phyloP scores from a whole-genome alignment of 2,329 filamentous ascomycete genomes.

The Verticillium nubilum region DNA sequence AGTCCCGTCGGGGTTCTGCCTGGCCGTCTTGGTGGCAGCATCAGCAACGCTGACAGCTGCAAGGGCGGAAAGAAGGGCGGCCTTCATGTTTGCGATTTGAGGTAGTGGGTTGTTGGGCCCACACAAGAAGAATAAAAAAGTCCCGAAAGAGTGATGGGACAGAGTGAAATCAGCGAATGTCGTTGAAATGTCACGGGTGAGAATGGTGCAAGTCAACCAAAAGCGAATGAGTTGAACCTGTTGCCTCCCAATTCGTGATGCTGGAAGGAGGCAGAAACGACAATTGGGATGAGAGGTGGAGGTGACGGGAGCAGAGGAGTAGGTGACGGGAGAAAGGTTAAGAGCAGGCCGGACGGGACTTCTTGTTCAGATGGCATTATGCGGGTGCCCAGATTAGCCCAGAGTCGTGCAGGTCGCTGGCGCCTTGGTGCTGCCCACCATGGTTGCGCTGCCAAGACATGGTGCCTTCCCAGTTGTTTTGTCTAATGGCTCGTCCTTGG shows the following conservation, averaged over 20 bases:
- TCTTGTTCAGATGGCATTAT: not conserved
- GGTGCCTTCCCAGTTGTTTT: not conserved
- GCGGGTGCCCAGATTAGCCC: not conserved
- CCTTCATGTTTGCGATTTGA: slow-evolving; percentile 39
- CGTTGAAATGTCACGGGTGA: slow-evolving; percentile 2
- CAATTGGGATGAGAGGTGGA: slow-evolving; percentile 6
- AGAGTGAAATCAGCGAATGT: slow-evolving; percentile 2
- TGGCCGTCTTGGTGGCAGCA: slow-evolving; percentile 34
- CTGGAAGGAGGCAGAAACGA: slow-evolving; percentile 6
- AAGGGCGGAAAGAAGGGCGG: slow-evolving; percentile 40
- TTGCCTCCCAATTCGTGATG: not conserved
- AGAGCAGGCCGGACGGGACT: not conserved
- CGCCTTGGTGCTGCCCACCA: not conserved
- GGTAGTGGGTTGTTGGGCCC: slow-evolving; percentile 1
- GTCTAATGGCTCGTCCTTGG: not conserved
- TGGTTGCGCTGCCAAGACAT: not conserved
- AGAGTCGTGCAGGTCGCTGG: not conserved
- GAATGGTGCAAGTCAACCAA: not conserved
- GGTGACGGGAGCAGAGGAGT: not conserved
- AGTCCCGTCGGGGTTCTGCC: slow-evolving; percentile 43
- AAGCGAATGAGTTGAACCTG: not conserved
- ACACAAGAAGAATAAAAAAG: slow-evolving; percentile 2
- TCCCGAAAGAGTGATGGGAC: slow-evolving; percentile 8
- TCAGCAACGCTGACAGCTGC: slow-evolving; percentile 37
- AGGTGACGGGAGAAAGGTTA: not conserved